A percentile compares a stretch with the other conserved stretches of the same genome.
Evolutionary conservation across 306 rosid species (phyloP).

Genomic region (Cicer cuneatum): DNA sequence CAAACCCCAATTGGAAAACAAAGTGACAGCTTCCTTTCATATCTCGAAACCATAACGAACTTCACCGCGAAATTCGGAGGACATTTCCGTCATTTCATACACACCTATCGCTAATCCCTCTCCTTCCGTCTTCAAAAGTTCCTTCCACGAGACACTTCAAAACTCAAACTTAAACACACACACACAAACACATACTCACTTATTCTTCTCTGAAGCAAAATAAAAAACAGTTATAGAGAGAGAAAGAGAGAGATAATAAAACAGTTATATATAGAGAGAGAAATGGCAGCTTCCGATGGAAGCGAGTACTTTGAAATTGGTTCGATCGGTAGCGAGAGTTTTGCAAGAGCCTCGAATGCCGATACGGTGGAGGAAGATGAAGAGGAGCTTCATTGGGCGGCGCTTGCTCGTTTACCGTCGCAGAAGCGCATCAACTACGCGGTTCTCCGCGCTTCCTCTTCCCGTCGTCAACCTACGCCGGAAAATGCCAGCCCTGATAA

Average conservation of each 20-base stretch:
- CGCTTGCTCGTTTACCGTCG: slow-evolving; percentile 70
- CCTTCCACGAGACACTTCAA: not conserved
- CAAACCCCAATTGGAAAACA: not conserved
- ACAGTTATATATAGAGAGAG: not conserved
- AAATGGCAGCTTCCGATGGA: slow-evolving; percentile 85
- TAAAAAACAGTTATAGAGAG: not conserved
- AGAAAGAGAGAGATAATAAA: not conserved
- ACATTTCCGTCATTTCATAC: slow-evolving; percentile 18
- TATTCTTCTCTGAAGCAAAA: not conserved
- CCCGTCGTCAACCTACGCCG: not conserved
- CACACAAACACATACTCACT: no score
- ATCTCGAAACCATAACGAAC: not conserved
- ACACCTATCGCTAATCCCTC: not conserved
- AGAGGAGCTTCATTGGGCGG: slow-evolving; percentile 76
- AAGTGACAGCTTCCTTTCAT: not conserved
- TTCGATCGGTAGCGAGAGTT: slow-evolving; percentile 38
- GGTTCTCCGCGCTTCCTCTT: slow-evolving; percentile 47
- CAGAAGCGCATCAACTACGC: slow-evolving; percentile 62
- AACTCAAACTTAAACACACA: not conserved
- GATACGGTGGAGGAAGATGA: slow-evolving; percentile 69
- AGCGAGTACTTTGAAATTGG: slow-evolving; percentile 72
- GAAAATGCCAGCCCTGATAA: slow-evolving; percentile 5
- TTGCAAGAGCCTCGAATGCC: slow-evolving; percentile 71
- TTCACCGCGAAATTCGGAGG: not conserved
- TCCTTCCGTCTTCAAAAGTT: not conserved